Evolutionary conservation across 2,329 filamentous ascomycete genomes (phyloP).

Genomic region (Aspergillus oerlinghausenensis): DNA sequence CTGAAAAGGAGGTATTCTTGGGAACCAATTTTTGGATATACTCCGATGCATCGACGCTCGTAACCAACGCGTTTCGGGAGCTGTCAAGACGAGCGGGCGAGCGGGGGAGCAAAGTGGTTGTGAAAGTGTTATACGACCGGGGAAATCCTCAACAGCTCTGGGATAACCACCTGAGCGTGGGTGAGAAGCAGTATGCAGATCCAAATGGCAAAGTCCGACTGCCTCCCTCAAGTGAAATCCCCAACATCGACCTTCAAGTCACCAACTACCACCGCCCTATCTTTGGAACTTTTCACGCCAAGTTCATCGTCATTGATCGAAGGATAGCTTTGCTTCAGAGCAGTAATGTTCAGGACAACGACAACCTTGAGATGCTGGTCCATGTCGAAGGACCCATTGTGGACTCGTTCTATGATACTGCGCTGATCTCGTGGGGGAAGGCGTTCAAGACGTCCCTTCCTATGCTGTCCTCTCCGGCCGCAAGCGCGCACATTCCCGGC

Average conservation of each 20-base stretch:
- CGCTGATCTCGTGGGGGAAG: conserved; percentile 67
- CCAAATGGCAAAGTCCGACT: conserved; percentile 54
- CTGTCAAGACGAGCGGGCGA: conserved; percentile 61
- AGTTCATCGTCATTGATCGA: conserved; percentile 73
- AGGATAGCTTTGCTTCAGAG: conserved; percentile 67
- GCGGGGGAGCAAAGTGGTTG: conserved; percentile 54
- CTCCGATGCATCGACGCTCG: conserved; percentile 61
- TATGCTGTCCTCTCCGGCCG: conserved; percentile 49
- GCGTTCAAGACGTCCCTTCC: conserved; percentile 57
- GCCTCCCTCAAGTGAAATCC: conserved; percentile 61
- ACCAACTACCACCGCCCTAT: conserved; percentile 67
- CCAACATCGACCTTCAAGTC: conserved; percentile 67
- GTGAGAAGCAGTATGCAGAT: conserved; percentile 51
- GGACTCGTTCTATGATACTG: conserved; percentile 69
- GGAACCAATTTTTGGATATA: conserved; percentile 74
- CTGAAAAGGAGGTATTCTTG: conserved; percentile 67
- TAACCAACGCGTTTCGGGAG: conserved; percentile 65
- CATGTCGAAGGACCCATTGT: conserved; percentile 73
- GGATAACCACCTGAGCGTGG: conserved; percentile 61
- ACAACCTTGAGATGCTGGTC: conserved; percentile 76
- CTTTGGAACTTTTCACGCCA: conserved; percentile 71
- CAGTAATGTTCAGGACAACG: conserved; percentile 73
- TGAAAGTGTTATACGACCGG: conserved; percentile 73
- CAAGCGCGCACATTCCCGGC: conserved; percentile 20
- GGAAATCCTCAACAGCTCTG: conserved; percentile 57